These are phyloP conservation scores for Arxiozyma bovina DNA, from an alignment of 1,139 yeast genomes.

Conservation along the genomic window DNA sequence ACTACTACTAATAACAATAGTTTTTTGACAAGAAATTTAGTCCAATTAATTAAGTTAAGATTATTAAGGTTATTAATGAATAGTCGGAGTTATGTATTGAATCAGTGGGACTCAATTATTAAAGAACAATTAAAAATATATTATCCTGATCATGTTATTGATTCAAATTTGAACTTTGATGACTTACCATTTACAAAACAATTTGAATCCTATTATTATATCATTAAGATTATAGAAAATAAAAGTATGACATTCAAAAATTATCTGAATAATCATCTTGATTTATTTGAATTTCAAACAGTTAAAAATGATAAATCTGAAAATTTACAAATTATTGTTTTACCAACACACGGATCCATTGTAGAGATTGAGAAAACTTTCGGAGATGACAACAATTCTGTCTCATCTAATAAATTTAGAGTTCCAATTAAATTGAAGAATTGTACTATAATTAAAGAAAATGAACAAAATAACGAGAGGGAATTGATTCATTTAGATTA, in stretches of 20 bases:
- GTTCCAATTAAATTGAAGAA: conserved; percentile 28
- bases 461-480: conserved; percentile 8
- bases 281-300: conserved; percentile 20
- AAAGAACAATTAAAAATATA: conserved; percentile 30
- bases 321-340: conserved; percentile 22
- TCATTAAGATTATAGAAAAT: conserved; percentile 34
- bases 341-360: conserved; percentile 29
- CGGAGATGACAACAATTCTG: conserved; percentile 4
- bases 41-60: conserved; percentile 26
- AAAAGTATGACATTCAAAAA: conserved; percentile 28
- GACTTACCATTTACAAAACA: conserved; percentile 37
- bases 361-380: conserved; percentile 12
- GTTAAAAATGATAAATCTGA: conserved; percentile 16
- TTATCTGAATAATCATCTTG: conserved; percentile 30
- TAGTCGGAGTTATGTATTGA: conserved; percentile 24
- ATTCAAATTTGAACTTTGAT: conserved; percentile 31
- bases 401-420: conserved; percentile 4
- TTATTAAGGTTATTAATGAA: conserved; percentile 35
- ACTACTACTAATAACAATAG: conserved; percentile 9
- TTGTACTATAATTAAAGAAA: conserved; percentile 22
- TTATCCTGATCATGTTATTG: conserved; percentile 4
- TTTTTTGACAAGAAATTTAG: conserved; percentile 16
- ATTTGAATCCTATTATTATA: conserved; percentile 38
- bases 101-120: conserved; percentile 41
- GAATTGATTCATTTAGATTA: conserved; percentile 28